These are phyloP conservation scores for Bryopsis sp. DNA, from an alignment of 139 green algal species.

Conservation along the genomic window DNA sequence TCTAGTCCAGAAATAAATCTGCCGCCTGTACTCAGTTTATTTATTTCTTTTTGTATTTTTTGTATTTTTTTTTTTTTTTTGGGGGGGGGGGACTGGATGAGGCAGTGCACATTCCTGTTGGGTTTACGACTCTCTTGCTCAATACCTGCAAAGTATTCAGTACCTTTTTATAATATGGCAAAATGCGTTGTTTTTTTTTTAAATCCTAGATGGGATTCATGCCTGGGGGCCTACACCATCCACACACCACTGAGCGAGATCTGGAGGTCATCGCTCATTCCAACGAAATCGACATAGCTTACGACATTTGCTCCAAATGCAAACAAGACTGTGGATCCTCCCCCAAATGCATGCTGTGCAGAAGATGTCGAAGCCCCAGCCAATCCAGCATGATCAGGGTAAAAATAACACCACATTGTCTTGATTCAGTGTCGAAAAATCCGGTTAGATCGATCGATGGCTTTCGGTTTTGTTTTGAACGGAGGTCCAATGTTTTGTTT, in stretches of 20 bases:
- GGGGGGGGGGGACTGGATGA: no score
- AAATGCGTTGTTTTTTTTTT: no score
- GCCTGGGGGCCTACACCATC: constrained; percentile 9
- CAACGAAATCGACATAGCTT: constrained; percentile 26
- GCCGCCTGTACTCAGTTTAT: no score
- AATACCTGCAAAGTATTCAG: no score
- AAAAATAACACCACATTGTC: no score
- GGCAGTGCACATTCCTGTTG: no score
- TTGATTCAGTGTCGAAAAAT: neutral
- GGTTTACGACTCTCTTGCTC: no score
- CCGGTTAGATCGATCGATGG: neutral
- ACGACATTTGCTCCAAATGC: constrained; percentile 19
- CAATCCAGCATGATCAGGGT: constrained; percentile 21
- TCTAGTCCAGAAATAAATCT: no score
- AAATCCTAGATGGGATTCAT: constrained; percentile 6
- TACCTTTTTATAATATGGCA: no score
- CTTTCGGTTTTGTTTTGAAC: neutral
- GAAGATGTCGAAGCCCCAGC: constrained; percentile 17
- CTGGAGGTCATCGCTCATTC: constrained; percentile 16
- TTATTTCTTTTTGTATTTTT: no score
- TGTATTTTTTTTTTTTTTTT: no score
- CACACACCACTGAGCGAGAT: constrained; percentile 11
- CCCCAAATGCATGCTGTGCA: constrained; percentile 17
- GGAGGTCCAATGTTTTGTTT: neutral
- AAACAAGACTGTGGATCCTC: constrained; percentile 1